Conservation (phyloP, 192 early-diverging fungal genomes). For the Backusella sp. region DNA sequence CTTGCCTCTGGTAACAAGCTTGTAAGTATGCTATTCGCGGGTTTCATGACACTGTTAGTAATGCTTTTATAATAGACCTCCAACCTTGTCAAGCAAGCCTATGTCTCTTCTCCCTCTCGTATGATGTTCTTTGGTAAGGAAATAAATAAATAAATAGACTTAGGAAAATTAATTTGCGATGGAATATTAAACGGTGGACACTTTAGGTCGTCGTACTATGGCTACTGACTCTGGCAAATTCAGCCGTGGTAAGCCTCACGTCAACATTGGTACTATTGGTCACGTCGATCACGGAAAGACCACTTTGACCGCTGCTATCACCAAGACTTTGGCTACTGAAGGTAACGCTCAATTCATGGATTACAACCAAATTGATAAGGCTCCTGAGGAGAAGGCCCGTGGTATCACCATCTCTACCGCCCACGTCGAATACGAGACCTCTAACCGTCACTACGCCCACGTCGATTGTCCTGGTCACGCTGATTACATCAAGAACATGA, state of each 20-base stretch:
- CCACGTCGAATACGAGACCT: conserved; percentile 96
- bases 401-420: conserved; percentile 98
- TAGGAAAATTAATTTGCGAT: not conserved
- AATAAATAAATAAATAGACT: not conserved
- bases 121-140: conserved; percentile 32
- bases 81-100: conserved; percentile 32
- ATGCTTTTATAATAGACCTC: conserved; percentile 17
- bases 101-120: conserved; percentile 29
- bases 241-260: conserved; percentile 88
- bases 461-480: conserved; percentile 99
- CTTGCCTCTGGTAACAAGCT: conserved; percentile 33
- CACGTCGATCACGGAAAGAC: conserved; percentile 99
- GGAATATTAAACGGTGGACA: not conserved
- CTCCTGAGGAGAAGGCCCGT: conserved; percentile 95
- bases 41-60: not conserved
- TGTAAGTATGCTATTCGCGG: conserved; percentile 8
- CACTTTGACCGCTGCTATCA: conserved; percentile 97
- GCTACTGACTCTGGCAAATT: conserved; percentile 65
- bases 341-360: conserved; percentile 91
- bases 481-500: conserved; percentile 99
- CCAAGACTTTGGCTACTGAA: conserved; percentile 82
- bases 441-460: conserved; percentile 89
- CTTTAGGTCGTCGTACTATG: conserved; percentile 30
- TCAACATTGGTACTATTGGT: conserved; percentile 99
- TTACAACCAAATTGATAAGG: conserved; percentile 98